Percentiles rank a stretch among this genome's conserved stretches.
phyloP scores from a whole-genome alignment of 2,329 filamentous ascomycete genomes.

The Calonectria honghensis region DNA sequence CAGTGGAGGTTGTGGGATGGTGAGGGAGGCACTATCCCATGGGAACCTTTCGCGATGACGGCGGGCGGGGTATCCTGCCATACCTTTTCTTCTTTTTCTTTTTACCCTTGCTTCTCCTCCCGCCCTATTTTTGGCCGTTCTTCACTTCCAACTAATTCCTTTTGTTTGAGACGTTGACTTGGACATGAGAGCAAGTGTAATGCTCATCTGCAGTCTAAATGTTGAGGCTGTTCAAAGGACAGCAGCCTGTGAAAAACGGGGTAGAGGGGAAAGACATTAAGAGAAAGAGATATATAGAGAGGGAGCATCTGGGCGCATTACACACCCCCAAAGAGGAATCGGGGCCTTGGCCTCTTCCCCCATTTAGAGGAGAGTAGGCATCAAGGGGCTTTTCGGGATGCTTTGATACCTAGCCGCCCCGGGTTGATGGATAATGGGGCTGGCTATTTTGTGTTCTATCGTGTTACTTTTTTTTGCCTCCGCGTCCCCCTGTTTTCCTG shows the following conservation, averaged over 20 bases:
- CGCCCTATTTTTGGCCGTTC: neutral
- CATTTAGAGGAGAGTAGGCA: slow-evolving; percentile 15
- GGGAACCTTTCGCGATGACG: slow-evolving; percentile 32
- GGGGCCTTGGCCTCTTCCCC: slow-evolving; percentile 10
- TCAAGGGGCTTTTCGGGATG: slow-evolving; percentile 39
- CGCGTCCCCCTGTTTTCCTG: slow-evolving; percentile 44
- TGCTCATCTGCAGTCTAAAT: neutral
- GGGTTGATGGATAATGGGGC: slow-evolving; percentile 32
- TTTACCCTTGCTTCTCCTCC: slow-evolving; percentile 18
- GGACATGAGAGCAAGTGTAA: slow-evolving; percentile 3
- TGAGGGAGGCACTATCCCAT: slow-evolving; percentile 18
- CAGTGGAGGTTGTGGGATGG: slow-evolving; percentile 35
- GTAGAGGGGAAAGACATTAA: neutral
- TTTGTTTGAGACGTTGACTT: slow-evolving; percentile 29
- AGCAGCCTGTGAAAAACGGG: slow-evolving; percentile 1
- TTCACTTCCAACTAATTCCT: slow-evolving; percentile 27
- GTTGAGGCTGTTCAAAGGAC: neutral
- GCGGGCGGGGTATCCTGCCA: slow-evolving; percentile 5
- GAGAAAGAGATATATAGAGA: slow-evolving; percentile 3
- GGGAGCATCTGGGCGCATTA: slow-evolving; percentile 12
- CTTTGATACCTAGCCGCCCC: slow-evolving; percentile 52
- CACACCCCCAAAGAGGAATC: neutral
- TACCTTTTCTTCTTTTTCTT: slow-evolving; percentile 13
- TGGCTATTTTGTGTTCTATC: slow-evolving; percentile 35
- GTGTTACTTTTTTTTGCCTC: slow-evolving; percentile 35